phyloP scores from a whole-genome alignment of 306 rosid species.

The Cicer cuneatum region DNA sequence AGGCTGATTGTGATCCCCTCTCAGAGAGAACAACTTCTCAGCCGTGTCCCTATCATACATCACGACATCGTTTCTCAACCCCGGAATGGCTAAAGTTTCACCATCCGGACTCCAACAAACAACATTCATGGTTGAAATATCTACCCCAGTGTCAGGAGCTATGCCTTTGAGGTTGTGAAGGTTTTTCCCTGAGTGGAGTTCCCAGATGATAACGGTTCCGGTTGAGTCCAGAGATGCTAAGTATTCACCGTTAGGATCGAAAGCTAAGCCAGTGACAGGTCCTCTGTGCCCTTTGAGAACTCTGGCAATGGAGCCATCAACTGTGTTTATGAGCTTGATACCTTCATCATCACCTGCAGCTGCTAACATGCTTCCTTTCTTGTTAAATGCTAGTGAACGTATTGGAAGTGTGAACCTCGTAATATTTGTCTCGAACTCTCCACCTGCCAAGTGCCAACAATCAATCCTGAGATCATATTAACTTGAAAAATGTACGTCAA shows the following conservation, averaged over 20 bases:
- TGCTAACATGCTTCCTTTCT: slow-evolving; percentile 85
- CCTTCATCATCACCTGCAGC: slow-evolving; percentile 99
- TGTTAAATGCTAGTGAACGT: slow-evolving; percentile 80
- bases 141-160: slow-evolving; percentile 77
- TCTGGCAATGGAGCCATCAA: slow-evolving; percentile 91
- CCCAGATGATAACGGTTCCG: slow-evolving; percentile 86
- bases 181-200: slow-evolving; percentile 73
- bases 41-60: slow-evolving; percentile 95
- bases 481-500: not conserved
- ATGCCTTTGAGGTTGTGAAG: slow-evolving; percentile 78
- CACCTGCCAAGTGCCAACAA: slow-evolving; percentile 67
- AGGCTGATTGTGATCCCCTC: slow-evolving; percentile 80
- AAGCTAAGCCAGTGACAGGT: slow-evolving; percentile 75
- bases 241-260: slow-evolving; percentile 90
- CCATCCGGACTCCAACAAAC: slow-evolving; percentile 98
- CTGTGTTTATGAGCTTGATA: slow-evolving; percentile 85
- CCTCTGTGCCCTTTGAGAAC: slow-evolving; percentile 95
- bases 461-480: not conserved
- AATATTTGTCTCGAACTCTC: slow-evolving; percentile 92
- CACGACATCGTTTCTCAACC: slow-evolving; percentile 86
- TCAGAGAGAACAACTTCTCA: slow-evolving; percentile 78
- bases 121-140: slow-evolving; percentile 69
- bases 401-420: slow-evolving; percentile 94
- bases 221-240: slow-evolving; percentile 84
- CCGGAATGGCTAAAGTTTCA: slow-evolving; percentile 78